Conservation (phyloP, 495 filamentous ascomycete species). For the Amphirosellinia nigrospora region DNA sequence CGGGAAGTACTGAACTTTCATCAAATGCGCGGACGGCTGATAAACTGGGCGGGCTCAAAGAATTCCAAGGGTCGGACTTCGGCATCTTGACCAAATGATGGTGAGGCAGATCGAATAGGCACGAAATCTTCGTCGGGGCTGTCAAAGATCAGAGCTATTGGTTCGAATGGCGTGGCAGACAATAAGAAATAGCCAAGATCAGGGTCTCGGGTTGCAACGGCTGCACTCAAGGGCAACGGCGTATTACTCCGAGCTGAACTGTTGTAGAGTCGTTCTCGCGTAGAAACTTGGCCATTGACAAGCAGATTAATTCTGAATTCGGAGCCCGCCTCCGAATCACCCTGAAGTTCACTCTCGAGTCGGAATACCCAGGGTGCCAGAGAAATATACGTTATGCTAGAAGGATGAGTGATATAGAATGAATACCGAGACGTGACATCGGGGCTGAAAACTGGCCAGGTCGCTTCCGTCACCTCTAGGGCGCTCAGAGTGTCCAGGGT, state of each 20-base stretch:
- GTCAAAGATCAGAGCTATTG: slow-evolving; percentile 72
- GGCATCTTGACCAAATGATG: slow-evolving; percentile 42
- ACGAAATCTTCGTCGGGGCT: slow-evolving; percentile 57
- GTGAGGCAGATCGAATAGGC: slow-evolving; percentile 41
- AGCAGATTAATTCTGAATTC: slow-evolving; percentile 77
- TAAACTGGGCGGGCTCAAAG: slow-evolving; percentile 70
- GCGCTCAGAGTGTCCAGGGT: slow-evolving; percentile 66
- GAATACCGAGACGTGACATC: slow-evolving; percentile 76
- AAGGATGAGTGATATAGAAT: slow-evolving; percentile 77
- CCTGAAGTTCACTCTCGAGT: slow-evolving; percentile 76
- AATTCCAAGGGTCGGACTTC: slow-evolving; percentile 44
- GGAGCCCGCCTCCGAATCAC: slow-evolving; percentile 66
- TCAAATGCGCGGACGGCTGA: slow-evolving; percentile 72
- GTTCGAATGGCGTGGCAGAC: slow-evolving; percentile 66
- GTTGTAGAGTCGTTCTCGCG: slow-evolving; percentile 65
- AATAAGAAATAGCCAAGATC: slow-evolving; percentile 82
- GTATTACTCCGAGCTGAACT: slow-evolving; percentile 44
- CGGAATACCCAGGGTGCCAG: slow-evolving; percentile 75
- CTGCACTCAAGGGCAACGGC: slow-evolving; percentile 59
- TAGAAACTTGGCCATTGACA: slow-evolving; percentile 64
- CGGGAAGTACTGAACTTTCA: slow-evolving; percentile 60
- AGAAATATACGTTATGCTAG: slow-evolving; percentile 73
- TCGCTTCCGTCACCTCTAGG: slow-evolving; percentile 53
- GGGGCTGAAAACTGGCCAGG: slow-evolving; percentile 76
- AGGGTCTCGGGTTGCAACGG: slow-evolving; percentile 71